These are phyloP conservation scores for Salix caprea DNA, from an alignment of 345 rosid genomes.

Conservation along the genomic window DNA sequence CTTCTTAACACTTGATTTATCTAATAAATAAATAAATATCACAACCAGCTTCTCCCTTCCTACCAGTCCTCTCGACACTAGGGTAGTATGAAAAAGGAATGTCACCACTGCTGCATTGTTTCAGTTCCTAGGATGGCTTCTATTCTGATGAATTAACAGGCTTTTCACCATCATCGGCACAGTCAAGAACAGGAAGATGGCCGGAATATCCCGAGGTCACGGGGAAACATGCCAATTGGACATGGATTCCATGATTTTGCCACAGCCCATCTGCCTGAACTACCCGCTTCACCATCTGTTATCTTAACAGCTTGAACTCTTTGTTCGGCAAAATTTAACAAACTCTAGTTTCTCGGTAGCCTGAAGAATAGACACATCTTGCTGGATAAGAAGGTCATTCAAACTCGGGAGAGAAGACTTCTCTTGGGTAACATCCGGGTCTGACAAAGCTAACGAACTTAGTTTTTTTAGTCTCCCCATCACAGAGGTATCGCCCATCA, in stretches of 20 bases:
- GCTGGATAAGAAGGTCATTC: constrained; percentile 29
- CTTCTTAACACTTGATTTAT: constrained; percentile 21
- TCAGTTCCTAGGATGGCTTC: constrained; percentile 22
- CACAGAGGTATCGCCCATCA: constrained; percentile 35
- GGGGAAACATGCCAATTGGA: constrained; percentile 79
- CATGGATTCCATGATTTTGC: constrained; percentile 76
- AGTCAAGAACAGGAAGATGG: constrained; percentile 55
- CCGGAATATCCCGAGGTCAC: constrained; percentile 59
- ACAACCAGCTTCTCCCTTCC: constrained; percentile 25
- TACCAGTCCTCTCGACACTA: not conserved
- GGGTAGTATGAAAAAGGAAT: not conserved
- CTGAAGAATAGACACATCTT: constrained; percentile 38
- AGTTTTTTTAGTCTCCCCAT: constrained; percentile 51
- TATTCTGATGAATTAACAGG: constrained; percentile 19
- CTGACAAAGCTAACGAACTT: constrained; percentile 20
- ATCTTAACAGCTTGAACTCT: constrained; percentile 24
- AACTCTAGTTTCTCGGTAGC: constrained; percentile 63
- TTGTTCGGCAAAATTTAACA: constrained; percentile 30
- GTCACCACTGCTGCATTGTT: constrained; percentile 10
- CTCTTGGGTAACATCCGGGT: constrained; percentile 25
- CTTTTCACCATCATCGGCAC: constrained; percentile 1
- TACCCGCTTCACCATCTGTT: constrained; percentile 22
- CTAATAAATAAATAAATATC: constrained; percentile 7
- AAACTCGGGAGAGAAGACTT: constrained; percentile 22
- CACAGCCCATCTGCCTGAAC: constrained; percentile 46